Evolutionary conservation across 257 asterid species (phyloP).

Genomic region (Craterostigma plantagineum): DNA sequence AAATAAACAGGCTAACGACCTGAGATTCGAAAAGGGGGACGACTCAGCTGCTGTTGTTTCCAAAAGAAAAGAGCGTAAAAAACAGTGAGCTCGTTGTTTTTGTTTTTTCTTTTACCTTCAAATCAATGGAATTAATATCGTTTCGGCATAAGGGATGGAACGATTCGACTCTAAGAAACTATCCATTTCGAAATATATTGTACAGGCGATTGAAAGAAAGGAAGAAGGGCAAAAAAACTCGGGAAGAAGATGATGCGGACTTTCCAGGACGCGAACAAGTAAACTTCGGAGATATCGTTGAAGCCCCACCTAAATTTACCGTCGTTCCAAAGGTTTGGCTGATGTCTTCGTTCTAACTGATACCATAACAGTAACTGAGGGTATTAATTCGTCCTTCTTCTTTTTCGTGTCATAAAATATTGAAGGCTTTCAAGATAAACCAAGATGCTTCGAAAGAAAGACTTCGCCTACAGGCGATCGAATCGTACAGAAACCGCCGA

Average conservation of each 20-base stretch:
- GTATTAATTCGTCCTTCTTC: constrained; percentile 4
- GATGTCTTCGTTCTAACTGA: background rate
- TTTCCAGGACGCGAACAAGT: constrained; percentile 49
- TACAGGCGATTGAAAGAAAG: constrained; percentile 50
- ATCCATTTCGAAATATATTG: constrained; percentile 12
- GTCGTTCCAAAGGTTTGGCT: constrained; percentile 60
- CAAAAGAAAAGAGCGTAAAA: constrained; percentile 67
- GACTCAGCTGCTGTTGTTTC: constrained; percentile 26
- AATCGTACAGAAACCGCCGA: constrained; percentile 67
- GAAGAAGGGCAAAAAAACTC: constrained; percentile 40
- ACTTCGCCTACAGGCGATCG: constrained; percentile 71
- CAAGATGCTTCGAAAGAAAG: constrained; percentile 76
- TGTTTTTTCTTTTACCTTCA: background rate
- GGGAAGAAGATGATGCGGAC: constrained; percentile 22
- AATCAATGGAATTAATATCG: background rate
- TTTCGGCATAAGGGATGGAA: background rate
- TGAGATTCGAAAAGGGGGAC: constrained; percentile 40
- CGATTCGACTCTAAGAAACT: no score
- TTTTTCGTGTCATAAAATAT: background rate
- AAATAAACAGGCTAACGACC: constrained; percentile 41
- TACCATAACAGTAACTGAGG: background rate
- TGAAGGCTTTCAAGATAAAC: constrained; percentile 29
- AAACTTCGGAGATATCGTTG: constrained; percentile 72
- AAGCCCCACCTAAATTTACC: constrained; percentile 75
- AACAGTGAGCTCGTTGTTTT: constrained; percentile 30